Evolutionary conservation across 495 filamentous ascomycete genomes (phyloP), one percentile per base, ranked within the genome.

Genomic region (Xylaria castorea): DNA sequence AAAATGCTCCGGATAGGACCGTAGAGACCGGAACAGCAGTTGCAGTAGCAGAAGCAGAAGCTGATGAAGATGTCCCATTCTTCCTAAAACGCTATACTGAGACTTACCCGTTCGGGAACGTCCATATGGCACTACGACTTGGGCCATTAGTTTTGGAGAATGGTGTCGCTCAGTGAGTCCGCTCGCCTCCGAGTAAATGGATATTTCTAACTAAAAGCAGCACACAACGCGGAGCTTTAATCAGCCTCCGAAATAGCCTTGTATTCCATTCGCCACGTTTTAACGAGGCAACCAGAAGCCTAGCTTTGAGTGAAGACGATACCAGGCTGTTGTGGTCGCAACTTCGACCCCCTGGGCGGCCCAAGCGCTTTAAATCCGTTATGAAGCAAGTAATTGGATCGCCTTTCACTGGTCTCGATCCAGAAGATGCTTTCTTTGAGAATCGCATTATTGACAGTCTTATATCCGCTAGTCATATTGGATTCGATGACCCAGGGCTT

Each of bases 61-160:
- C 53, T 2, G 53, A 57, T 18, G 53, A 57, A 32, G 53, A 57
- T 18, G 53, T 57, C 53, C 53, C 53, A 4, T 57, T 57, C 27
- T 57, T 57, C 53, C 25, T 57, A 27, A 57, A 57, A 57, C 53
- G 53, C 27, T 57, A 57, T 57, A 32, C 53, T 32, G 53, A 57
- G 53, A 57, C 32, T 30, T 57, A 57, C 30, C 53, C 53, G 6
- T 57, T 57, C 20, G 53, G 53, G 4, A 57, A 57, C 18, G 53
- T 57, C 27, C 53, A 57, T 32, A 57, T 57, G 53, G 53, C 53
- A 6, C 5, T 57, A 18, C 53, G 53, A 32, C 27, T 57, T 32
- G 53, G 53, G 53, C 53, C 53, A 18, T 57, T 57, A n/a, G 53
- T 57, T 32, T 57, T 57, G 14, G 53, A 57, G 18, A 57, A 57